Evolutionary conservation across 2,329 filamentous ascomycete species (phyloP).

Genomic region (Fusarium luffae): DNA sequence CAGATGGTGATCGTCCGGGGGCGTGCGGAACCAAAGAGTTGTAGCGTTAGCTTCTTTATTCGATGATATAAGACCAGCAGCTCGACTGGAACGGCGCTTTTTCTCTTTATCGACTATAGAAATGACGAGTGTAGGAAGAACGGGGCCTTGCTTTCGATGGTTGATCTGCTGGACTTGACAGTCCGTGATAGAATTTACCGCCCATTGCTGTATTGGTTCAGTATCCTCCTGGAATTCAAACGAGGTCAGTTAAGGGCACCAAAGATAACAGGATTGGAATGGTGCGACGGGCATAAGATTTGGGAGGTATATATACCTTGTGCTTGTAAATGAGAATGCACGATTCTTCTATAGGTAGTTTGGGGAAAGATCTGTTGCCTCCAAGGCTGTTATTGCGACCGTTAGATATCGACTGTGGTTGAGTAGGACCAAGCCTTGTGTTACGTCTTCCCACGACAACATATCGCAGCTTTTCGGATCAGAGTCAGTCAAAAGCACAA

Average conservation of each 20-base stretch:
- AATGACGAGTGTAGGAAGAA: slow-evolving; percentile 69
- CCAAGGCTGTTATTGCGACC: slow-evolving; percentile 53
- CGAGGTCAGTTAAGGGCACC: slow-evolving; percentile 9
- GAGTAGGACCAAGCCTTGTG: slow-evolving; percentile 48
- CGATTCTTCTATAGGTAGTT: slow-evolving; percentile 54
- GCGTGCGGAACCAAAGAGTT: slow-evolving; percentile 67
- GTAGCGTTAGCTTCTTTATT: slow-evolving; percentile 62
- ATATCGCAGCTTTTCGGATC: slow-evolving; percentile 63
- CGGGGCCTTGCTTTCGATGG: slow-evolving; percentile 70
- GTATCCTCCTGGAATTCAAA: slow-evolving; percentile 57
- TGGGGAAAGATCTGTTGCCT: slow-evolving; percentile 51
- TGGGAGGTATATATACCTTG: slow-evolving; percentile 55
- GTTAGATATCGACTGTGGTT: slow-evolving; percentile 55
- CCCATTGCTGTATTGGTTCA: slow-evolving; percentile 66
- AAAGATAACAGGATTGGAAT: background rate
- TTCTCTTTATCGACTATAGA: slow-evolving; percentile 69
- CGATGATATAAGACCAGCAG: slow-evolving; percentile 64
- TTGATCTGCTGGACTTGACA: slow-evolving; percentile 69
- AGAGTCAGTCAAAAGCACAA: slow-evolving; percentile 26
- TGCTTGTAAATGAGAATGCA: slow-evolving; percentile 67
- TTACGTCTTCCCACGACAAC: slow-evolving; percentile 62
- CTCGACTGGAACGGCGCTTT: slow-evolving; percentile 72
- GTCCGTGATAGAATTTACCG: slow-evolving; percentile 63
- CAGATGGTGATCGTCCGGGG: slow-evolving; percentile 62
- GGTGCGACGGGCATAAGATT: background rate